Conservation (phyloP, 2,329 filamentous ascomycete species). For the Nigrospora osmanthi region DNA sequence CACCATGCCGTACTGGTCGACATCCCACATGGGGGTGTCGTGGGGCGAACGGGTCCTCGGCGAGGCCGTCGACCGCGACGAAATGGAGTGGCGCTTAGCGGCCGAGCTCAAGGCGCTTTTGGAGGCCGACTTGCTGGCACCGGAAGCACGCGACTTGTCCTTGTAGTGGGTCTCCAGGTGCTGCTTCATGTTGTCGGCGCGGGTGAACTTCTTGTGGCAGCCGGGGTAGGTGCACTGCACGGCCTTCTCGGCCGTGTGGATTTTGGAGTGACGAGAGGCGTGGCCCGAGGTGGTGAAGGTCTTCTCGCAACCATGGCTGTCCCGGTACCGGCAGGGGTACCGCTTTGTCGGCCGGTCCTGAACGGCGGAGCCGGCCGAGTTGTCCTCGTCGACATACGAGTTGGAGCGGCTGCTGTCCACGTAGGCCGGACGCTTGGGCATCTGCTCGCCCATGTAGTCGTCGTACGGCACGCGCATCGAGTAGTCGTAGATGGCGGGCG, state of each 20-base stretch:
- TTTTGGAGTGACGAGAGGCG: slow-evolving; percentile 78
- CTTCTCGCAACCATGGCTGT: slow-evolving; percentile 65
- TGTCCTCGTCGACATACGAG: slow-evolving; percentile 43
- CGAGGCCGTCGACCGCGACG: slow-evolving; percentile 23
- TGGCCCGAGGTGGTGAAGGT: slow-evolving; percentile 81
- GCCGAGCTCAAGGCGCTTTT: slow-evolving; percentile 17
- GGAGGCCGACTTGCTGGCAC: slow-evolving; percentile 20
- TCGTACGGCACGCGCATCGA: slow-evolving; percentile 27
- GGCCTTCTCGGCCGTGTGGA: slow-evolving; percentile 74
- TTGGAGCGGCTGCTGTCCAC: slow-evolving; percentile 35
- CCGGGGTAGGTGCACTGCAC: slow-evolving; percentile 60
- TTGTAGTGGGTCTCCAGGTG: slow-evolving; percentile 71
- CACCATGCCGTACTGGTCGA: slow-evolving; percentile 29
- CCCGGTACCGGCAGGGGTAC: slow-evolving; percentile 67
- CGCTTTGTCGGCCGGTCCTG: slow-evolving; percentile 51
- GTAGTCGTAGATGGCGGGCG: slow-evolving; percentile 40
- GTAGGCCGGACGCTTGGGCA: slow-evolving; percentile 32
- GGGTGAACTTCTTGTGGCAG: slow-evolving; percentile 74
- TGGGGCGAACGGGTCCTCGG: slow-evolving; percentile 15
- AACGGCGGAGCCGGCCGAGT: slow-evolving; percentile 29
- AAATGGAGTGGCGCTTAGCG: slow-evolving; percentile 20
- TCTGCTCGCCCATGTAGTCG: slow-evolving; percentile 22
- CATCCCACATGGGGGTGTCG: slow-evolving; percentile 31
- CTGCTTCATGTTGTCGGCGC: slow-evolving; percentile 84
- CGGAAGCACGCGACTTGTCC: slow-evolving; percentile 42